Conservation (phyloP, 805 yeast species). For the Kazachstania psychrophila region DNA sequence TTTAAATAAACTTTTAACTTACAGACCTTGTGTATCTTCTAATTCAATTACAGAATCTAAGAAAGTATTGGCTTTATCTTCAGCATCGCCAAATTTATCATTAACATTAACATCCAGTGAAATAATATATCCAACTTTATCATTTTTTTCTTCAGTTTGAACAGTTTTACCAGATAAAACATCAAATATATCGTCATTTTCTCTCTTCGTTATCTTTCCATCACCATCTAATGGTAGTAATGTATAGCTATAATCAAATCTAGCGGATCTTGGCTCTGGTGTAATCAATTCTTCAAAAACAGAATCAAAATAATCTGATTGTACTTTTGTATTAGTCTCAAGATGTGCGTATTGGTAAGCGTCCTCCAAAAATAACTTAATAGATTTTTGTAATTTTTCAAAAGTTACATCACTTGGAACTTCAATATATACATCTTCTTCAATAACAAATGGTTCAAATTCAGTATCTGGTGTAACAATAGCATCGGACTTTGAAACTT, state of each 20-base stretch:
- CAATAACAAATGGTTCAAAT: constrained; percentile 26
- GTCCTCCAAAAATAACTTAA: constrained; percentile 37
- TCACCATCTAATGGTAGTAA: constrained; percentile 10
- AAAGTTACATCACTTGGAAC: constrained; percentile 26
- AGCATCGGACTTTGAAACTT: too few relatives aligned
- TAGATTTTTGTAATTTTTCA: constrained; percentile 36
- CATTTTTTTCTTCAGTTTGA: neutral
- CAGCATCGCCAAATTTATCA: constrained; percentile 17
- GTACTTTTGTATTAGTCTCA: constrained; percentile 11
- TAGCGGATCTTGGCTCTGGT: constrained; percentile 27
- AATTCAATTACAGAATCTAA: constrained; percentile 16
- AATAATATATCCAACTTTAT: constrained; percentile 11
- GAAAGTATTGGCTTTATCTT: constrained; percentile 20
- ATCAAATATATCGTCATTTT: constrained; percentile 22
- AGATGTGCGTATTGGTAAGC: constrained; percentile 34
- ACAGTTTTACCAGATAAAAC: constrained; percentile 12
- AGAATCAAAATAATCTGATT: constrained; percentile 47
- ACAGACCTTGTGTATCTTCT: constrained; percentile 2
- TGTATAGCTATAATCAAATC: constrained; percentile 20
- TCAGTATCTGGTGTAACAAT: constrained; percentile 2
- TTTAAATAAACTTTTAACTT: too few relatives aligned
- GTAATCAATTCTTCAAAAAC: constrained; percentile 50
- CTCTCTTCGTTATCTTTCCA: neutral
- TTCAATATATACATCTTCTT: constrained; percentile 24
- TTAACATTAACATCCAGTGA: constrained; percentile 16